Conservation (phyloP, 768 basidiomycete species). For the Galerina marginata region DNA sequence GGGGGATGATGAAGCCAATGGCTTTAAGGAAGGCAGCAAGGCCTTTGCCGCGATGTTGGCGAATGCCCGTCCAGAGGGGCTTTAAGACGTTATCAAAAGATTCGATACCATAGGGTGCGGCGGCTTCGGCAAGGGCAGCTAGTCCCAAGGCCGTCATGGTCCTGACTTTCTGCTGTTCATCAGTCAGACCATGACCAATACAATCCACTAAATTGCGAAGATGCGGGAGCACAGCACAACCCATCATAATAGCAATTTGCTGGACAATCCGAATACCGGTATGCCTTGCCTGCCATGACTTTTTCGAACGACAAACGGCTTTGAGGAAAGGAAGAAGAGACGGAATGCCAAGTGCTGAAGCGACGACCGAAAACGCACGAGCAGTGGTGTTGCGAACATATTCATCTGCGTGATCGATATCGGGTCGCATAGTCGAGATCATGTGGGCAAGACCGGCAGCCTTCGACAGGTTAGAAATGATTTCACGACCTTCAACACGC, state of each 20-base stretch:
- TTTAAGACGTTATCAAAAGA: conserved; percentile 98
- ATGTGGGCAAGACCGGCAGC: conserved; percentile 99
- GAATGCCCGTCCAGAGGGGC: conserved; percentile 92
- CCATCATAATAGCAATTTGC: conserved; percentile 99
- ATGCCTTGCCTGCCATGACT: conserved; percentile 99
- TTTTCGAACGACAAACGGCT: conserved; percentile 97
- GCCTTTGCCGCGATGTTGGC: conserved; percentile 93
- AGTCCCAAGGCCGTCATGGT: conserved; percentile 94
- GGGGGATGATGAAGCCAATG: conserved; percentile 98
- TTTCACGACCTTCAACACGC: conserved; percentile 98
- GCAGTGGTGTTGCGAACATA: conserved; percentile 99
- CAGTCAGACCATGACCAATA: conserved; percentile 89
- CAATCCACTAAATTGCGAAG: conserved; percentile 96
- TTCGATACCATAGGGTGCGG: conserved; percentile 99
- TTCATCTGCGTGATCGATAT: conserved; percentile 99
- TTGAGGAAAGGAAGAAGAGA: conserved; percentile 97
- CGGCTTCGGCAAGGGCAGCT: conserved; percentile 95
- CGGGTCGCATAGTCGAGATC: conserved; percentile 99
- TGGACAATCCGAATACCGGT: conserved; percentile 99
- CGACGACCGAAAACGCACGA: conserved; percentile 97
- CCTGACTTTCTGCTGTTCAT: conserved; percentile 95
- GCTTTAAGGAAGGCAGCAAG: conserved; percentile 96
- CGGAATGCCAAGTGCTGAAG: conserved; percentile 97
- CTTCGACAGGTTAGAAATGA: conserved; percentile 98
- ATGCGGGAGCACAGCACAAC: conserved; percentile 96